phyloP scores from a whole-genome alignment of 352 stramenopile genomes.

The Phytophthora vignae region DNA sequence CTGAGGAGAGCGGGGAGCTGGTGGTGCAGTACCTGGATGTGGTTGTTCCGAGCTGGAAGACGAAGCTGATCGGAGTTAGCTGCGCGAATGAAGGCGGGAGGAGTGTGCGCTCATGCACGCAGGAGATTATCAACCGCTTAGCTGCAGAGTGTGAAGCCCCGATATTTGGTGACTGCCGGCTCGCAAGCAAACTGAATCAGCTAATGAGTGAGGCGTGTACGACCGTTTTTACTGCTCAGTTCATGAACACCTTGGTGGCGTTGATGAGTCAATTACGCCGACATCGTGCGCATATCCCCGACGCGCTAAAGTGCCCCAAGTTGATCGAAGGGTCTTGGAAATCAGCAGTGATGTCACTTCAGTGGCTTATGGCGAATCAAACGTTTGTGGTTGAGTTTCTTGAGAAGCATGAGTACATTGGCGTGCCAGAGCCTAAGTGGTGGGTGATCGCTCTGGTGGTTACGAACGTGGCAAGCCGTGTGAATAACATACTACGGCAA shows the following conservation, averaged over 20 bases:
- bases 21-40: conserved; percentile 30
- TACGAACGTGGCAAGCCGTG: conserved; percentile 16
- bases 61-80: conserved; percentile 27
- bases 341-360: conserved; percentile 12
- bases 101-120: conserved; percentile 8
- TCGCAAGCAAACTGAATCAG: conserved; percentile 29
- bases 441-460: conserved; percentile 30
- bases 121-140: conserved; percentile 20
- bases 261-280: conserved; percentile 22
- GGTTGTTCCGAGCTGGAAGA: conserved; percentile 28
- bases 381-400: conserved; percentile 8
- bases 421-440: conserved; percentile 21
- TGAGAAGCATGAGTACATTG: conserved; percentile 3
- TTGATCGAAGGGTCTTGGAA: conserved; percentile 32
- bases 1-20: conserved; percentile 20
- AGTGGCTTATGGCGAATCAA: conserved; percentile 30
- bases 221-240: conserved; percentile 18
- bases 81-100: conserved; percentile 7
- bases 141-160: conserved; percentile 14
- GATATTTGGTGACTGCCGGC: conserved; percentile 22
- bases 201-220: conserved; percentile 28
- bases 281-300: conserved; percentile 8
- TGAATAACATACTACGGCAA: conserved; percentile 14
- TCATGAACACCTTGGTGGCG: conserved; percentile 24
- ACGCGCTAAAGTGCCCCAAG: conserved; percentile 18